These are phyloP conservation scores for Lipomyces starkeyi DNA, from an alignment of 805 yeast species.

Conservation along the genomic window DNA sequence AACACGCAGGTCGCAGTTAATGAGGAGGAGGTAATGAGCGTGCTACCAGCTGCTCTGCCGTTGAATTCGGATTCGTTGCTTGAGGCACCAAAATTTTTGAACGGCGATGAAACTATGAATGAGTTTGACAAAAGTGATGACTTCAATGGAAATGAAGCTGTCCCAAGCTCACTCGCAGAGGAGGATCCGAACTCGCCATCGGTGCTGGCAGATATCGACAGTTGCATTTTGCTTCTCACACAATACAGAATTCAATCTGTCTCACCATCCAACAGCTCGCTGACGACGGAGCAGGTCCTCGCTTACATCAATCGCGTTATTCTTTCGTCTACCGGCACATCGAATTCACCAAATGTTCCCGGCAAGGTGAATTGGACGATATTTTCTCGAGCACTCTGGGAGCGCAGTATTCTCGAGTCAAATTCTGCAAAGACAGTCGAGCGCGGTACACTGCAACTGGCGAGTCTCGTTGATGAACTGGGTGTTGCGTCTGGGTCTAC, in stretches of 20 bases:
- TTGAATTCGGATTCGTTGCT: constrained; percentile 72
- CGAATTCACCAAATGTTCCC: constrained; percentile 34
- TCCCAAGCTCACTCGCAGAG: constrained; percentile 47
- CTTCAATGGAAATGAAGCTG: constrained; percentile 44
- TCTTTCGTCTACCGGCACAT: constrained; percentile 52
- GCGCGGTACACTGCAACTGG: constrained; percentile 92
- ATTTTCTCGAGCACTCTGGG: constrained; percentile 85
- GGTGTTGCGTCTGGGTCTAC: constrained; percentile 60
- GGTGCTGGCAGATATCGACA: constrained; percentile 68
- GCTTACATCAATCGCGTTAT: constrained; percentile 78
- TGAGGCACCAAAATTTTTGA: constrained; percentile 67
- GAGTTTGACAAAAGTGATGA: neutral
- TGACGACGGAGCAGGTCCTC: constrained; percentile 81
- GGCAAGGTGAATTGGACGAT: constrained; percentile 69
- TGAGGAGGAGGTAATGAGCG: neutral
- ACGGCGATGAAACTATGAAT: constrained; percentile 47
- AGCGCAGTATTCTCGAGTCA: constrained; percentile 83
- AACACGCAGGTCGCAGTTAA: neutral
- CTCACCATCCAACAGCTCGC: constrained; percentile 65
- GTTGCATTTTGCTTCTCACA: constrained; percentile 73
- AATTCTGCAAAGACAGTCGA: constrained; percentile 84
- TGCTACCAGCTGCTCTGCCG: constrained; percentile 14
- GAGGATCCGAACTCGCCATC: constrained; percentile 86
- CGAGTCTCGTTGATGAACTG: constrained; percentile 85
- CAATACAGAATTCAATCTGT: constrained; percentile 66